A percentile compares a stretch with the other conserved stretches of the same genome.
These are phyloP conservation scores for Lactifluus volemus DNA, from an alignment of 768 basidiomycete genomes.

Conservation along the genomic window DNA sequence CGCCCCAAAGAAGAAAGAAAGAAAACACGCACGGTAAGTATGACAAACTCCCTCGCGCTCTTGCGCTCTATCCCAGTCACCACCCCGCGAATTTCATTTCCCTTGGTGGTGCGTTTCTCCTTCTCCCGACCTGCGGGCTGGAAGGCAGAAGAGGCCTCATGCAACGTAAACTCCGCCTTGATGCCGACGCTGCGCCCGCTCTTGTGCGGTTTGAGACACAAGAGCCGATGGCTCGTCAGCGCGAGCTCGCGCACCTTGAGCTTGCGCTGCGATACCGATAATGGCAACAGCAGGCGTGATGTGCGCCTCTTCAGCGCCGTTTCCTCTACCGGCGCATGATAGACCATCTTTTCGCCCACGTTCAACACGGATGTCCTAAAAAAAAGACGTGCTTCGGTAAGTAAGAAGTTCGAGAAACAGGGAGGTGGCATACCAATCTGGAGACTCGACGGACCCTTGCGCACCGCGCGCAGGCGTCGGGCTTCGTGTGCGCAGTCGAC, in stretches of 20 bases:
- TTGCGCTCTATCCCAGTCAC: constrained; percentile 43
- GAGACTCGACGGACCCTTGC: constrained; percentile 20
- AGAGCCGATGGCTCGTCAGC: constrained; percentile 45
- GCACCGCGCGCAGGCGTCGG: constrained; percentile 37
- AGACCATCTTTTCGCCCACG: constrained; percentile 41
- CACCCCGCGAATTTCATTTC: constrained; percentile 24
- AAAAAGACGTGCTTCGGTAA: background rate
- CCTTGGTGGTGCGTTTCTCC: constrained; percentile 36
- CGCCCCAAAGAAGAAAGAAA: background rate
- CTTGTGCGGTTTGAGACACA: constrained; percentile 46
- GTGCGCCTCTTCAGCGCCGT: constrained; percentile 47
- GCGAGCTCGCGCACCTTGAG: constrained; percentile 47
- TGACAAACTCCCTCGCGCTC: constrained; percentile 49
- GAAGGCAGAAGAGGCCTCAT: constrained; percentile 7
- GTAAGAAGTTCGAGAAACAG: too few species aligned
- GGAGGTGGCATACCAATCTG: constrained; percentile 36
- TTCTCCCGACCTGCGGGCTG: constrained; percentile 35
- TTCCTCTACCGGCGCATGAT: constrained; percentile 45
- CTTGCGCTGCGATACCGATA: constrained; percentile 41
- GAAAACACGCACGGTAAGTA: constrained; percentile 45
- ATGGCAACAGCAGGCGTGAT: constrained; percentile 41
- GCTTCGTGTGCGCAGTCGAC: constrained; percentile 44
- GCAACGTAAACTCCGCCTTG: constrained; percentile 45
- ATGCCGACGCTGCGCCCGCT: constrained; percentile 33
- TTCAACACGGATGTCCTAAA: constrained; percentile 31